These are phyloP conservation scores for Candolleomyces aberdarensis DNA, from an alignment of 768 basidiomycete genomes.

Conservation along the genomic window DNA sequence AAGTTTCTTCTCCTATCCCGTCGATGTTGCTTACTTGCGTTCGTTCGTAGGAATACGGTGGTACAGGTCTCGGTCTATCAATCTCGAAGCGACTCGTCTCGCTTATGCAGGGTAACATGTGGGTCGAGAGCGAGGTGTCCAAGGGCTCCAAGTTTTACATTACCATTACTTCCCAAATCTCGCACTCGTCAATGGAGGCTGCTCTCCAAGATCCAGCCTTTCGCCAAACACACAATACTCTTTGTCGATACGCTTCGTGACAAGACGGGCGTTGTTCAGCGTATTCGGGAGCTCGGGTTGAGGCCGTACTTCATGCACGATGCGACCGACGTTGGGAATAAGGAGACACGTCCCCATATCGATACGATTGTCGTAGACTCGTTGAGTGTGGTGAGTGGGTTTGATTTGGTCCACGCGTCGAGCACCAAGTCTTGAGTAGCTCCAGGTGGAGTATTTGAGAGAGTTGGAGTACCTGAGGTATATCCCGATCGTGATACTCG, in stretches of 20 bases:
- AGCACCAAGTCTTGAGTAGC: background rate
- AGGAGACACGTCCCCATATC: conserved; percentile 80
- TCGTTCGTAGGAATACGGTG: conserved; percentile 80
- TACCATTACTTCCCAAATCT: conserved; percentile 86
- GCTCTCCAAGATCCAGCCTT: conserved; percentile 78
- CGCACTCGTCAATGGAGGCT: conserved; percentile 67
- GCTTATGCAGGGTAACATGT: conserved; percentile 98
- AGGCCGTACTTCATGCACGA: conserved; percentile 73
- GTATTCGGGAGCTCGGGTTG: conserved; percentile 77
- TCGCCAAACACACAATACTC: conserved; percentile 83
- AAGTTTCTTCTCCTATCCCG: conserved; percentile 24
- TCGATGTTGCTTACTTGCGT: conserved; percentile 1
- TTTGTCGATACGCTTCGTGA: conserved; percentile 87
- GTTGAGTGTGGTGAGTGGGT: conserved; percentile 62
- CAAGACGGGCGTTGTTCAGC: conserved; percentile 67
- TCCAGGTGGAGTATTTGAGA: conserved; percentile 82
- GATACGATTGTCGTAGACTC: conserved; percentile 97
- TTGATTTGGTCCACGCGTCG: background rate
- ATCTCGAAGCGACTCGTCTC: conserved; percentile 97
- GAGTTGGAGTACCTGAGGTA: conserved; percentile 94
- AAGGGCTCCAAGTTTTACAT: conserved; percentile 97
- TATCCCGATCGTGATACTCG: conserved; percentile 91
- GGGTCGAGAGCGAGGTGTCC: conserved; percentile 94
- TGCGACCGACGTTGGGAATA: conserved; percentile 78
- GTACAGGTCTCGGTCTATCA: conserved; percentile 92